Conservation (phyloP, 2,329 filamentous ascomycete genomes). For the Ophiostoma angusticollis region DNA sequence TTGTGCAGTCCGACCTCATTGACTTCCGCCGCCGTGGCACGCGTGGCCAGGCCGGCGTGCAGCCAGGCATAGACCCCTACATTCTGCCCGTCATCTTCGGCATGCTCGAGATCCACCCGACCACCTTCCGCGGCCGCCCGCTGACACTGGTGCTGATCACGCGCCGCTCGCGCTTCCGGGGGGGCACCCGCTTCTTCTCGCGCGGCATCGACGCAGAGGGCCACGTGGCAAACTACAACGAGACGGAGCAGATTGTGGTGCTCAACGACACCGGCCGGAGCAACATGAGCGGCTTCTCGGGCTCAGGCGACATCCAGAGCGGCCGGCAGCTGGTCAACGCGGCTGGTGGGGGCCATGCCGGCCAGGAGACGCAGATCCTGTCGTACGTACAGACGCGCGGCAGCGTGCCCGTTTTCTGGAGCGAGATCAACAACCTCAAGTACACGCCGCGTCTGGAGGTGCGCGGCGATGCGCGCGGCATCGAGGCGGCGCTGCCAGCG, state of each 20-base stretch:
- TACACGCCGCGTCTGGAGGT: slow-evolving; percentile 88
- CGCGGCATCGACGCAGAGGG: slow-evolving; percentile 87
- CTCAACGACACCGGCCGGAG: slow-evolving; percentile 66
- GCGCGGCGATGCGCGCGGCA: slow-evolving; percentile 68
- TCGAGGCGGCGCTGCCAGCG: slow-evolving; percentile 67
- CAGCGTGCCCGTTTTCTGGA: slow-evolving; percentile 92
- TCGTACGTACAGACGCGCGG: slow-evolving; percentile 95
- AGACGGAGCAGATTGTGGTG: slow-evolving; percentile 87
- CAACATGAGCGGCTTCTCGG: slow-evolving; percentile 67
- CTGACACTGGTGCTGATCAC: slow-evolving; percentile 83
- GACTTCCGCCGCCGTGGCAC: slow-evolving; percentile 61
- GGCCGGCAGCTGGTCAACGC: slow-evolving; percentile 45
- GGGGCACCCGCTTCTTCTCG: slow-evolving; percentile 88
- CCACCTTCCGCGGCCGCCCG: slow-evolving; percentile 70
- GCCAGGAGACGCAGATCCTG: slow-evolving; percentile 74
- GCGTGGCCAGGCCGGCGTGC: slow-evolving; percentile 52
- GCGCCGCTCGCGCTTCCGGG: slow-evolving; percentile 73
- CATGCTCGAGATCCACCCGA: slow-evolving; percentile 83
- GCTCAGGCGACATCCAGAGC: slow-evolving; percentile 62
- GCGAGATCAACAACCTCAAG: slow-evolving; percentile 83
- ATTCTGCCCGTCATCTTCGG: slow-evolving; percentile 94
- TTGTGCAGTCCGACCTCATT: slow-evolving; percentile 82
- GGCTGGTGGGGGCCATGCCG: slow-evolving; percentile 25
- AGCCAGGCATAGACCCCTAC: slow-evolving; percentile 73
- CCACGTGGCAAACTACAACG: slow-evolving; percentile 97